These are phyloP conservation scores for Melanogaster broomeanus DNA, from an alignment of 768 basidiomycete species.

Conservation along the genomic window DNA sequence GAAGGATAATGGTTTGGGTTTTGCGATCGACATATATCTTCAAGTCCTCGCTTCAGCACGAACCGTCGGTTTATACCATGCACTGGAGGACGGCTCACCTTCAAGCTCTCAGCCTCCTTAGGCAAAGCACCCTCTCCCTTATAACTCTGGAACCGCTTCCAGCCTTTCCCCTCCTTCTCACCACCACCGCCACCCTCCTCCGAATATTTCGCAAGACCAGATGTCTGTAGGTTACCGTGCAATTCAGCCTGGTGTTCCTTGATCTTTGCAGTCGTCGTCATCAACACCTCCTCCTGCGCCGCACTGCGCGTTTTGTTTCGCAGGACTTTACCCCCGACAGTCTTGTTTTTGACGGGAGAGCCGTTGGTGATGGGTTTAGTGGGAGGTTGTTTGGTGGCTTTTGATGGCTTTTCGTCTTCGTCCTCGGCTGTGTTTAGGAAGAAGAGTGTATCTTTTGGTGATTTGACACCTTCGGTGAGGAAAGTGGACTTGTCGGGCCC, in stretches of 20 bases:
- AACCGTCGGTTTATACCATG: slow-evolving; percentile 3
- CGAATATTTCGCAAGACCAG: slow-evolving; percentile 81
- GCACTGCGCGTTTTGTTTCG: slow-evolving; percentile 90
- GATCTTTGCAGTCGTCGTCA: slow-evolving; percentile 74
- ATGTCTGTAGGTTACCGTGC: slow-evolving; percentile 72
- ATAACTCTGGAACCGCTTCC: slow-evolving; percentile 97
- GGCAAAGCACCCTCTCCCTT: slow-evolving; percentile 92
- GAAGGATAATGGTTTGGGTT: slow-evolving; percentile 85
- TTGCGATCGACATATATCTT: slow-evolving; percentile 93
- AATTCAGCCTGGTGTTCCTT: slow-evolving; percentile 87
- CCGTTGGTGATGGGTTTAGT: slow-evolving; percentile 59
- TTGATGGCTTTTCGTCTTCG: slow-evolving; percentile 56
- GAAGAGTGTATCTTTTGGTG: slow-evolving; percentile 85
- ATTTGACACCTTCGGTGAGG: slow-evolving; percentile 84
- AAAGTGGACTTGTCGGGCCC: slow-evolving; percentile 63
- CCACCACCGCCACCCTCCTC: slow-evolving; percentile 74
- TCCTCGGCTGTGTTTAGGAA: slow-evolving; percentile 68
- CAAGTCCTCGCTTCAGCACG: slow-evolving; percentile 4
- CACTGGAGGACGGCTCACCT: slow-evolving; percentile 50
- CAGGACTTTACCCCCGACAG: slow-evolving; percentile 81
- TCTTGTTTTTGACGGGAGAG: slow-evolving; percentile 68
- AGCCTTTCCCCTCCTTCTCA: slow-evolving; percentile 87
- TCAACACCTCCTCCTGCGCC: slow-evolving; percentile 80
- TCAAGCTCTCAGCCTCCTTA: slow-evolving; percentile 72
- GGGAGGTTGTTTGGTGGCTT: slow-evolving; percentile 53